Conservation (phyloP, 495 filamentous ascomycete genomes). For the Podospora sp. region DNA sequence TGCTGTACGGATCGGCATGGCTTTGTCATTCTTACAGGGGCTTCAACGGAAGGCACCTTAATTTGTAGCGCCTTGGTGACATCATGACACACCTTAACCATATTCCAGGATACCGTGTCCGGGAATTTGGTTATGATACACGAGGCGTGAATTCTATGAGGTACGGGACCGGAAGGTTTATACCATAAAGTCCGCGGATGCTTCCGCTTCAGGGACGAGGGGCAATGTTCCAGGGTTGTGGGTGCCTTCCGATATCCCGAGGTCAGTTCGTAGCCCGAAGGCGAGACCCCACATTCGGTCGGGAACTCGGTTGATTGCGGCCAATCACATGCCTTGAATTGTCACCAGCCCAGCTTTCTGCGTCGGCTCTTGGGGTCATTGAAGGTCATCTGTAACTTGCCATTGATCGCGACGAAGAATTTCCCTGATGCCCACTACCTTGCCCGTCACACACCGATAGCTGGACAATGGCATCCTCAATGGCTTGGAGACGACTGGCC, state of each 20-base stretch:
- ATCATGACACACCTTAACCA: no score
- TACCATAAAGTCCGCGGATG: no score
- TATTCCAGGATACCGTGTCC: no score
- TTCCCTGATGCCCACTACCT: slow-evolving; percentile 34
- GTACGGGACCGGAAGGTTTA: no score
- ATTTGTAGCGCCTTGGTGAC: no score
- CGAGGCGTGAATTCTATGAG: no score
- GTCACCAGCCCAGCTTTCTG: slow-evolving; percentile 21
- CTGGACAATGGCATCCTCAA: slow-evolving; percentile 54
- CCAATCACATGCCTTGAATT: slow-evolving; percentile 28
- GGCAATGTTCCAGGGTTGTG: neutral
- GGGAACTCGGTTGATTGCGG: slow-evolving; percentile 40
- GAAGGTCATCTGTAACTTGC: slow-evolving; percentile 4
- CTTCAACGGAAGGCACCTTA: no score
- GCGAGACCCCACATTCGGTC: slow-evolving; percentile 20
- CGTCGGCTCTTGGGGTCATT: slow-evolving; percentile 27
- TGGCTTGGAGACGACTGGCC: slow-evolving; percentile 53
- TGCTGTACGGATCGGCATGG: no score
- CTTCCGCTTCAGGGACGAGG: no score
- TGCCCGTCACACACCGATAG: slow-evolving; percentile 30
- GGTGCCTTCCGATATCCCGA: neutral
- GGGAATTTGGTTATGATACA: neutral
- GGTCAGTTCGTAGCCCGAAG: no score
- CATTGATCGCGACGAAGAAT: slow-evolving; percentile 17
- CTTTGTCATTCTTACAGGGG: no score